phyloP scores from a whole-genome alignment of 495 filamentous ascomycete genomes.

The Chaetomidium leptoderma region DNA sequence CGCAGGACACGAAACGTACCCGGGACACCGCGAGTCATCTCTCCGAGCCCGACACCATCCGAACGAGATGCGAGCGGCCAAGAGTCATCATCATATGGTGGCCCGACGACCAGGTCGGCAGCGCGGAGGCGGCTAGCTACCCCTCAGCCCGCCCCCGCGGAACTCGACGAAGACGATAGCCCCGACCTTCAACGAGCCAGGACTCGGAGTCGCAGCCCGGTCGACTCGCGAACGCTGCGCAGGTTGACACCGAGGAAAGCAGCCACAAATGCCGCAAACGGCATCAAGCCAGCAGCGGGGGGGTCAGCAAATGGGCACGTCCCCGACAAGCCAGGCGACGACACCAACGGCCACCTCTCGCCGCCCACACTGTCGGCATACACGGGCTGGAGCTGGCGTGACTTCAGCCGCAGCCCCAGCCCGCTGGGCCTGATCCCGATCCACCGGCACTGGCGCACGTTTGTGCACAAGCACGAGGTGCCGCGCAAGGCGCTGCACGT shows the following conservation, averaged over 20 bases:
- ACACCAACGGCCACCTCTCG: conserved; percentile 65
- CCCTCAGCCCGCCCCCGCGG: conserved; percentile 27
- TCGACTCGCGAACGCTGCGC: conserved; percentile 47
- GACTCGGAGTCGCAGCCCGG: conserved; percentile 50
- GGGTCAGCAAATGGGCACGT: conserved; percentile 16
- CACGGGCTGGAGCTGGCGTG: conserved; percentile 63
- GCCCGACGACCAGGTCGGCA: conserved; percentile 61
- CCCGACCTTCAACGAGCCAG: conserved; percentile 44
- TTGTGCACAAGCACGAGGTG: conserved; percentile 74
- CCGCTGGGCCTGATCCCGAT: conserved; percentile 94
- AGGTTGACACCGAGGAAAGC: conserved; percentile 41
- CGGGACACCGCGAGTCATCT: conserved; percentile 53
- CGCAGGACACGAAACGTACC: conserved; percentile 18
- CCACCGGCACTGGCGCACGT: conserved; percentile 67
- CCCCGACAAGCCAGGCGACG: conserved; percentile 20
- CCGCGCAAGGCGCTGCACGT: conserved; percentile 77
- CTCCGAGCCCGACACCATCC: conserved; percentile 61
- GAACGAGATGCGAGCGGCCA: conserved; percentile 45
- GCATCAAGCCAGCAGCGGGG: conserved; percentile 2
- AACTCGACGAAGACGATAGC: conserved; percentile 26
- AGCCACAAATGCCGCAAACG: conserved; percentile 17
- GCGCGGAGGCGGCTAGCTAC: conserved; percentile 47
- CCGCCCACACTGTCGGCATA: conserved; percentile 50
- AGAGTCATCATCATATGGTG: conserved; percentile 44
- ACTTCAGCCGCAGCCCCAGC: conserved; percentile 80